Evolutionary conservation across 1,284 basidiomycete genomes (phyloP).

Genomic region (Rhodotorula sp.): DNA sequence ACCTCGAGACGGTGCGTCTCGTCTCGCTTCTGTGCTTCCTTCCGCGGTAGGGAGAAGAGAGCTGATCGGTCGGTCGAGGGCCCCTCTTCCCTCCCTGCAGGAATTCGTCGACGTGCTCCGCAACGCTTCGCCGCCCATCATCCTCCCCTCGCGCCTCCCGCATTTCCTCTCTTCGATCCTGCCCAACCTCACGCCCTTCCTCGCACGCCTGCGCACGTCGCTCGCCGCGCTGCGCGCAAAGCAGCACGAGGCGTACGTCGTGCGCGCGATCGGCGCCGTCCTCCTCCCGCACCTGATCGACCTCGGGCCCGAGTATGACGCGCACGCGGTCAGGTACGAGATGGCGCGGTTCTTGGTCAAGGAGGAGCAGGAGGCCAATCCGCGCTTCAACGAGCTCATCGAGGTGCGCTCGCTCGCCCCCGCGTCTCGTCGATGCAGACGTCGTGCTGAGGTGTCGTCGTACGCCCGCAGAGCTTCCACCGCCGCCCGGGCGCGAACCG

Average conservation of each 20-base stretch:
- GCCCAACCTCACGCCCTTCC: slow-evolving; percentile 78
- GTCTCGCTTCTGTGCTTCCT: slow-evolving; percentile 26
- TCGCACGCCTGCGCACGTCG: slow-evolving; percentile 75
- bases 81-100: slow-evolving; percentile 48
- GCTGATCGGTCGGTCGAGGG: not conserved
- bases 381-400: slow-evolving; percentile 80
- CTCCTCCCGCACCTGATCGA: slow-evolving; percentile 84
- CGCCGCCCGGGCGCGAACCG: slow-evolving; percentile 72
- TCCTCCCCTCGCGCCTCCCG: slow-evolving; percentile 70
- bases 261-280: slow-evolving; percentile 84
- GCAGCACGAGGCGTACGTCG: slow-evolving; percentile 80
- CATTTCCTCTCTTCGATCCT: slow-evolving; percentile 85
- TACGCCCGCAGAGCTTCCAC: slow-evolving; percentile 60
- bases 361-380: slow-evolving; percentile 78
- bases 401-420: slow-evolving; percentile 61
- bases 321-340: slow-evolving; percentile 81
- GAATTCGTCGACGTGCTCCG: slow-evolving; percentile 78
- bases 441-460: not conserved
- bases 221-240: slow-evolving; percentile 83
- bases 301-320: slow-evolving; percentile 81
- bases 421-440: not conserved
- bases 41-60: not conserved
- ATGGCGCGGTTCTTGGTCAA: slow-evolving; percentile 81
- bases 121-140: slow-evolving; percentile 68
- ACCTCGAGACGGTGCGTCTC: slow-evolving; percentile 66